phyloP scores from a whole-genome alignment of 1,284 basidiomycete species.

The Thecaphora thlaspeos region DNA sequence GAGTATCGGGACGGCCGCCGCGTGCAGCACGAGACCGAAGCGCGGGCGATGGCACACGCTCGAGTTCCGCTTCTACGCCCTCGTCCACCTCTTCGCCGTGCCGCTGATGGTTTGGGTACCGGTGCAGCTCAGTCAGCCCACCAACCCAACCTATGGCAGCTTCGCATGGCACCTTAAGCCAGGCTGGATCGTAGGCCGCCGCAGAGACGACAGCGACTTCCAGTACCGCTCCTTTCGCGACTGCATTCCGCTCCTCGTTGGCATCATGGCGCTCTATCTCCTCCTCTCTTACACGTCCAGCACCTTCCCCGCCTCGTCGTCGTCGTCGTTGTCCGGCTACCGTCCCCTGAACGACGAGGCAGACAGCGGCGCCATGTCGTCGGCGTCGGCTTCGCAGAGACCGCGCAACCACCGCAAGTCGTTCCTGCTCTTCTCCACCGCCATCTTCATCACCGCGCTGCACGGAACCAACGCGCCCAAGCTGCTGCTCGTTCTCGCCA shows the following conservation, averaged over 20 bases:
- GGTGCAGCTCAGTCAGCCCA: conserved; percentile 72
- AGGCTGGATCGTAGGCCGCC: conserved; percentile 62
- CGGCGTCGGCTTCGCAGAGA: too few relatives aligned
- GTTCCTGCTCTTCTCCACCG: conserved; percentile 64
- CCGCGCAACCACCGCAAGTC: conserved; percentile 5
- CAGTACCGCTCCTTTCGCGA: conserved; percentile 59
- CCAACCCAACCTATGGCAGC: conserved; percentile 69
- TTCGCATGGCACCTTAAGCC: conserved; percentile 67
- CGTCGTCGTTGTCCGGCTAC: not conserved
- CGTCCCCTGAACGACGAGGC: not conserved
- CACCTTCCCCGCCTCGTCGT: conserved; percentile 4
- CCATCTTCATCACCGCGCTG: conserved; percentile 72
- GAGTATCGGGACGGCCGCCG: conserved; percentile 1
- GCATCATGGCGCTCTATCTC: conserved; percentile 51
- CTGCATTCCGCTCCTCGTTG: conserved; percentile 47
- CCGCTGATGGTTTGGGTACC: conserved; percentile 80
- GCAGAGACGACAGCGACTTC: conserved; percentile 59
- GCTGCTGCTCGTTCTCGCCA: conserved; percentile 69
- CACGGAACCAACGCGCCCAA: conserved; percentile 85
- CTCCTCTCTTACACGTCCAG: conserved; percentile 47
- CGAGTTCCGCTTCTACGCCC: conserved; percentile 79
- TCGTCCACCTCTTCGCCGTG: conserved; percentile 67
- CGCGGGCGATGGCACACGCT: conserved; percentile 69
- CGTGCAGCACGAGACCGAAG: not conserved
- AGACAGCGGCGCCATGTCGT: too few relatives aligned